These are phyloP conservation scores for Barnettozyma vustinii DNA, from an alignment of 805 yeast species.

Conservation along the genomic window DNA sequence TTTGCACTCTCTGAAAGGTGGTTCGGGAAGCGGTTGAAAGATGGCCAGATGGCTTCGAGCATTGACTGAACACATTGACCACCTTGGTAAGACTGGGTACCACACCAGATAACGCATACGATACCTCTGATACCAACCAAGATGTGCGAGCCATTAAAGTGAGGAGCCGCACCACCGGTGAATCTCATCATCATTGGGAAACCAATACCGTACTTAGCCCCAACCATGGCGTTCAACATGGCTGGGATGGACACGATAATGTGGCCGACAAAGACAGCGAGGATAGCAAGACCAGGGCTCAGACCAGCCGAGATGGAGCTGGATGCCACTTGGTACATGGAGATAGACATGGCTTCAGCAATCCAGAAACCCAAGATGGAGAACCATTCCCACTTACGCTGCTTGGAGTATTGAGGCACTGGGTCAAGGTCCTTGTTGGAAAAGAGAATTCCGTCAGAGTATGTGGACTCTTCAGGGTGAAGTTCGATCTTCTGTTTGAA, in stretches of 20 bases:
- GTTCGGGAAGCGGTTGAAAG: constrained; percentile 37
- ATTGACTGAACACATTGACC: constrained; percentile 68
- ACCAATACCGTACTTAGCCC: constrained; percentile 32
- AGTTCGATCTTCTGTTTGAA: constrained; percentile 13
- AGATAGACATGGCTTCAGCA: constrained; percentile 73
- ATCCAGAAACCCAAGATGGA: constrained; percentile 47
- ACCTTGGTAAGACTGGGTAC: constrained; percentile 68
- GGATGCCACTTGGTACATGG: constrained; percentile 77
- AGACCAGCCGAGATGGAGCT: constrained; percentile 62
- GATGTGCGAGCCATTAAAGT: constrained; percentile 29
- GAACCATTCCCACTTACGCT: constrained; percentile 67
- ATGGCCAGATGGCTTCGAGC: constrained; percentile 55
- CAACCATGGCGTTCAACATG: constrained; percentile 21
- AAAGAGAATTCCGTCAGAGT: constrained; percentile 31
- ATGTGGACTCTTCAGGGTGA: constrained; percentile 16
- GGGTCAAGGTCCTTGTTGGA: constrained; percentile 64
- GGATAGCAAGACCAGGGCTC: constrained; percentile 45
- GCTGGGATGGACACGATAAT: constrained; percentile 24
- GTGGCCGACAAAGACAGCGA: constrained; percentile 25
- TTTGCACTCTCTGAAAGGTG: constrained; percentile 18
- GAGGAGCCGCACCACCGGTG: constrained; percentile 32
- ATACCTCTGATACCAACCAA: constrained; percentile 28
- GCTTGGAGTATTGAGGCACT: constrained; percentile 50
- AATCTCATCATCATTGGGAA: constrained; percentile 31
- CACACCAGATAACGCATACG: constrained; percentile 51